A percentile compares a stretch with the other conserved stretches of the same genome.
Evolutionary conservation across 768 basidiomycete genomes (phyloP).

Genomic region (Tephrocybe rancida): DNA sequence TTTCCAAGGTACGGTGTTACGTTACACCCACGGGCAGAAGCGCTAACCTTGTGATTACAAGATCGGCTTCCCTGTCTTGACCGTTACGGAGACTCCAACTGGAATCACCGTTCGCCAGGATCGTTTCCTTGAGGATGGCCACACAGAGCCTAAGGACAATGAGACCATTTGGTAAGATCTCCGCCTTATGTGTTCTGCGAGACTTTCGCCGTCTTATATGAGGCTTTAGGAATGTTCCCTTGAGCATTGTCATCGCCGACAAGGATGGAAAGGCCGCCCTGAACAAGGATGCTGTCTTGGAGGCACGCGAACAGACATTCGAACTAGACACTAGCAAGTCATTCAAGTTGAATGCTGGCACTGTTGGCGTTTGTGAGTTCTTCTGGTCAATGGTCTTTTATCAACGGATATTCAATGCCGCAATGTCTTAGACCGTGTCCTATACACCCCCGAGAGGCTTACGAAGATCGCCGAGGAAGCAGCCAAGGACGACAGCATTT

Average conservation of each 20-base stretch:
- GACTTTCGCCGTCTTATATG: neutral
- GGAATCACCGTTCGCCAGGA: constrained; percentile 86
- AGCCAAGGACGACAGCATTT: constrained; percentile 51
- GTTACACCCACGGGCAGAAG: neutral
- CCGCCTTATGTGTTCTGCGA: neutral
- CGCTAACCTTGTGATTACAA: constrained; percentile 35
- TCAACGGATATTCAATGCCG: neutral
- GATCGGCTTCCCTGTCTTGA: constrained; percentile 88
- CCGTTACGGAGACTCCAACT: constrained; percentile 73
- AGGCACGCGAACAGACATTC: constrained; percentile 67
- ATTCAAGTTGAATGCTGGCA: constrained; percentile 92
- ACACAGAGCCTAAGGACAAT: constrained; percentile 79
- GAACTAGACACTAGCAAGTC: constrained; percentile 71
- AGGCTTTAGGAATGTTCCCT: constrained; percentile 70
- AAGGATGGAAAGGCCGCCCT: constrained; percentile 56
- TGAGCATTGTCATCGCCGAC: constrained; percentile 69
- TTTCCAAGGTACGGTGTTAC: constrained; percentile 53
- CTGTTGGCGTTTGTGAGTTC: constrained; percentile 83
- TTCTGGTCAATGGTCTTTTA: constrained; percentile 1
- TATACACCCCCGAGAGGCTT: constrained; percentile 82
- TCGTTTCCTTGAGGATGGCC: constrained; percentile 88
- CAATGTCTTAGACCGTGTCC: constrained; percentile 66
- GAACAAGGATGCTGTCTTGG: constrained; percentile 66
- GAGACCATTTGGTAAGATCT: constrained; percentile 75
- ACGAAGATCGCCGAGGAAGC: constrained; percentile 80